A percentile compares a stretch with the other conserved stretches of the same genome.
phyloP scores from a whole-genome alignment of 1,284 basidiomycete species.

The Singerocomus rubriflavus region DNA sequence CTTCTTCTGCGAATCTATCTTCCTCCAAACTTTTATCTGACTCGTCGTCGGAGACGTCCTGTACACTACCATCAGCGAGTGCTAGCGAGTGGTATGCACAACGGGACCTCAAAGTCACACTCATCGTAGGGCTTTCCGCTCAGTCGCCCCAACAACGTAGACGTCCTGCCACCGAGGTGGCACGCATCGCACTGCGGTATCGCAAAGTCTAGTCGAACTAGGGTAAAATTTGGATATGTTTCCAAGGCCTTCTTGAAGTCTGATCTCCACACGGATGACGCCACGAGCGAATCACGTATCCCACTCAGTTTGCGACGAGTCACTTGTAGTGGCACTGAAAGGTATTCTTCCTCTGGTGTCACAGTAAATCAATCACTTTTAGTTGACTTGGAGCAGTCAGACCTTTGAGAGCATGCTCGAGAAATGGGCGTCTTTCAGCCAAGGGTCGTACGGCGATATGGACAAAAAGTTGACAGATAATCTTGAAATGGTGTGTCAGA shows the following conservation, averaged over 20 bases:
- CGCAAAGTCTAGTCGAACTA: constrained; percentile 52
- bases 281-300: constrained; percentile 67
- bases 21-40: constrained; percentile 11
- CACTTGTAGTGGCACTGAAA: constrained; percentile 62
- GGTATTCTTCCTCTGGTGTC: constrained; percentile 60
- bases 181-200: constrained; percentile 76
- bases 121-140: constrained; percentile 59
- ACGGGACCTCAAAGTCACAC: constrained; percentile 52
- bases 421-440: constrained; percentile 50
- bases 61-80: constrained; percentile 5
- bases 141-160: constrained; percentile 56
- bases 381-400: constrained; percentile 6
- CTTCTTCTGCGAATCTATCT: constrained; percentile 27
- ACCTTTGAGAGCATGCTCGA: constrained; percentile 56
- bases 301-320: constrained; percentile 64
- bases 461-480: constrained; percentile 82
- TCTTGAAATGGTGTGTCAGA: constrained; percentile 74
- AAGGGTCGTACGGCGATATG: constrained; percentile 66
- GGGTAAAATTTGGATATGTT: constrained; percentile 60
- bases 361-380: constrained; percentile 7
- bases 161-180: constrained; percentile 64
- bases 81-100: neutral
- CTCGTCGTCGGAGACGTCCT: constrained; percentile 22
- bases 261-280: constrained; percentile 76
- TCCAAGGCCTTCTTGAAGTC: constrained; percentile 65